These are phyloP conservation scores for Ogataea haglerorum DNA, from an alignment of 805 yeast genomes.

Conservation along the genomic window DNA sequence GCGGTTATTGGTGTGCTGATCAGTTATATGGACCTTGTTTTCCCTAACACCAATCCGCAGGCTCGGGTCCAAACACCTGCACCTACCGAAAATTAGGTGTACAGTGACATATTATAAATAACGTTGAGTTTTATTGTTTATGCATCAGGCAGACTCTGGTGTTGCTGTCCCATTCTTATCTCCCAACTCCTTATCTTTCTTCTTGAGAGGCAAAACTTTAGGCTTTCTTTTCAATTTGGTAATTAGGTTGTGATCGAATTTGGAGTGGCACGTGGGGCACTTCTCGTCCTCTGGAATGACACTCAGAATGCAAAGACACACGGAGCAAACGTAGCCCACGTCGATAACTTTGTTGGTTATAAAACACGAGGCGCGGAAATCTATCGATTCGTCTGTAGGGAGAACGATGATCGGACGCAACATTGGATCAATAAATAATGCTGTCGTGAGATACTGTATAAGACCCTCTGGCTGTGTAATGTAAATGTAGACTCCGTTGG, in stretches of 20 bases:
- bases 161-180: neutral
- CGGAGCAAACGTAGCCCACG: constrained; percentile 91
- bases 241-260: constrained; percentile 64
- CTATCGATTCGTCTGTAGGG: constrained; percentile 82
- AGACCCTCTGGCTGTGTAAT: constrained; percentile 70
- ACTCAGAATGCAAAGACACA: constrained; percentile 81
- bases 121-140: too few species aligned
- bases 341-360: constrained; percentile 88
- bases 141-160: neutral
- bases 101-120: too few species aligned
- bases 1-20: constrained; percentile 45
- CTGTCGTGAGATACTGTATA: constrained; percentile 77
- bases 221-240: constrained; percentile 60
- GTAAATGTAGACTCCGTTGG: constrained; percentile 80
- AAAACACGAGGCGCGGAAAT: constrained; percentile 93
- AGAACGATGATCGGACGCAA: constrained; percentile 70
- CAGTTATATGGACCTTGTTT: constrained; percentile 49
- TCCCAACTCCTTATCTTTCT: constrained; percentile 18
- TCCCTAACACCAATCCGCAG: constrained; percentile 42
- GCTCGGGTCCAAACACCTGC: constrained; percentile 19
- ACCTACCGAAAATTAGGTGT: neutral
- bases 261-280: constrained; percentile 87
- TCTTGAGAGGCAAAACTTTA: constrained; percentile 30
- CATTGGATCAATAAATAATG: constrained; percentile 83
- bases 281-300: constrained; percentile 58